These are phyloP conservation scores for Nicotiana noctiflora DNA, from an alignment of 257 asterid genomes.

Conservation along the genomic window DNA sequence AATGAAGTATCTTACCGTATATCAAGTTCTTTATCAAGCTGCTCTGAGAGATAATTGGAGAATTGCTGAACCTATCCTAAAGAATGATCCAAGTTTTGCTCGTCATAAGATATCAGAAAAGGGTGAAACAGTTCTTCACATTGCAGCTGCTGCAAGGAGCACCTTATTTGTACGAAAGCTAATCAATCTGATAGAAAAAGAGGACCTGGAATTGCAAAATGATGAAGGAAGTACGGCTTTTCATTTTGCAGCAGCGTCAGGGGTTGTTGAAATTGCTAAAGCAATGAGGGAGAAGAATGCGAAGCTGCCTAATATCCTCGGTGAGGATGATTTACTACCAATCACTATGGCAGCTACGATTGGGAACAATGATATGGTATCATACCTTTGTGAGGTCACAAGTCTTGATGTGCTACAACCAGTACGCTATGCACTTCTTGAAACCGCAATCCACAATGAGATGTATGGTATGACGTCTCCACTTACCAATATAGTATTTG, in stretches of 20 bases:
- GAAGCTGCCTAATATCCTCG: background rate
- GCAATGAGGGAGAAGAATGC: too few species aligned
- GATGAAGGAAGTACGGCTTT: background rate
- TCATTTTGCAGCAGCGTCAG: constrained; percentile 14
- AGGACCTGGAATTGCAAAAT: background rate
- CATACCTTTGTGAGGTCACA: too few species aligned
- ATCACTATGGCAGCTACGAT: constrained; percentile 7
- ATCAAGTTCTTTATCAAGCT: background rate
- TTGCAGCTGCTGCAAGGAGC: constrained; percentile 11
- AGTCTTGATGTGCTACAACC: too few species aligned
- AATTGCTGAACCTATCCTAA: background rate
- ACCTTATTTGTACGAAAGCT: background rate
- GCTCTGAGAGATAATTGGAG: constrained; percentile 18
- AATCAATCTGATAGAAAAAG: background rate
- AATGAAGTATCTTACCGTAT: too few species aligned
- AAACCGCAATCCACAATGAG: background rate
- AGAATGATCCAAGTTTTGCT: background rate
- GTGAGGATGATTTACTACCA: background rate
- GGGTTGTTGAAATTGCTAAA: constrained; percentile 3
- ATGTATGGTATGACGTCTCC: constrained; percentile 13
- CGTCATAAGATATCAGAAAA: background rate
- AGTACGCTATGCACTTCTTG: background rate
- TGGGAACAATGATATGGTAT: background rate
- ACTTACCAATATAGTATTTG: too few species aligned
- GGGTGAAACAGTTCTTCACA: constrained; percentile 12